These are phyloP conservation scores for Rhodotorula graminis DNA, from an alignment of 768 basidiomycete species.

Conservation along the genomic window DNA sequence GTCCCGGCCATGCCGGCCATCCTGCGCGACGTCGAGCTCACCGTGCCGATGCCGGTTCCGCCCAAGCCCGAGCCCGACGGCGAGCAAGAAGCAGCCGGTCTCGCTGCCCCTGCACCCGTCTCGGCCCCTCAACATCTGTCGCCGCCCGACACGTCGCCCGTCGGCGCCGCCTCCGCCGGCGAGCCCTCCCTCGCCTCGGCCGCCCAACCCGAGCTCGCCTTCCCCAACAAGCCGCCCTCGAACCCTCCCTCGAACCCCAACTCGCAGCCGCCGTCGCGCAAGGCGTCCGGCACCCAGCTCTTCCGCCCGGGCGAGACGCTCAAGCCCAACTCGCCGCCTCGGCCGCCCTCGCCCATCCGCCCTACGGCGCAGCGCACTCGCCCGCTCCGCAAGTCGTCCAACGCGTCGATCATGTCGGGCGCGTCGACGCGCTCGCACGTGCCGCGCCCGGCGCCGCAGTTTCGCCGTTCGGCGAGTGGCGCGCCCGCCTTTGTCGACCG, in stretches of 20 bases:
- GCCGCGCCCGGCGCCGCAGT: slow-evolving; percentile 3
- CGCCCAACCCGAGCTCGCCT: slow-evolving; percentile 8
- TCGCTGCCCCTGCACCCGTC: neutral
- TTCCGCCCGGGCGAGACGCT: neutral
- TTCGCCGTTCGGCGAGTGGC: slow-evolving; percentile 24
- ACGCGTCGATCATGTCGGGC: slow-evolving; percentile 30
- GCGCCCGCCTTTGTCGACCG: slow-evolving; percentile 10
- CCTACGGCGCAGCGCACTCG: neutral
- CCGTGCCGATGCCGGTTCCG: neutral
- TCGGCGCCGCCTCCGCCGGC: neutral
- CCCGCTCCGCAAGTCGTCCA: slow-evolving; percentile 29
- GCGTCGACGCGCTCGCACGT: slow-evolving; percentile 24
- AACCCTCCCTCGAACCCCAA: neutral
- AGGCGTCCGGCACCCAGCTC: neutral
- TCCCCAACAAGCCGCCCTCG: neutral
- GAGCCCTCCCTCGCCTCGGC: neutral
- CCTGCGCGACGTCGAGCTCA: slow-evolving; percentile 14
- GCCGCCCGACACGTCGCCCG: neutral
- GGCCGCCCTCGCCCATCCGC: neutral
- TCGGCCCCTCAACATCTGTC: neutral
- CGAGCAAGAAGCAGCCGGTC: neutral
- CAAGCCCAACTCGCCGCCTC: neutral
- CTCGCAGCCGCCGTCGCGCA: neutral
- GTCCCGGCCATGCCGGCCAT: slow-evolving; percentile 19
- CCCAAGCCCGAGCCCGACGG: neutral